Evolutionary conservation across 1,139 yeast species (phyloP).

Genomic region (Debaryomyces psychrophilus): DNA sequence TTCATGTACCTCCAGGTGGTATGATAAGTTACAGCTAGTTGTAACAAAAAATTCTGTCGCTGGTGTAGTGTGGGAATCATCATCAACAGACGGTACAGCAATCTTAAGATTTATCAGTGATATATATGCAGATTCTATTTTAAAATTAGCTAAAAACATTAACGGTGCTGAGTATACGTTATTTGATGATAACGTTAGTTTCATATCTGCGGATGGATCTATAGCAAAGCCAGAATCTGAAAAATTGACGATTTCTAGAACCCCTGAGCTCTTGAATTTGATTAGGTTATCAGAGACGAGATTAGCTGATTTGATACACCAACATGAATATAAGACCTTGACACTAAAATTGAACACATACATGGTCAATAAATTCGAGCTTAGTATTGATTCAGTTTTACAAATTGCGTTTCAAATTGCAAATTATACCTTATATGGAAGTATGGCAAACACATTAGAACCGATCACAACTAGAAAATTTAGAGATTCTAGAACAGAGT

Average conservation of each 20-base stretch:
- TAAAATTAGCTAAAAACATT: constrained; percentile 70
- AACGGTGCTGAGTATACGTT: constrained; percentile 72
- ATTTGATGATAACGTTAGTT: constrained; percentile 48
- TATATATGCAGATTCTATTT: constrained; percentile 71
- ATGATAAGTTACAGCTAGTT: constrained; percentile 71
- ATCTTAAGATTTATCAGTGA: constrained; percentile 74
- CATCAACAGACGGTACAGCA: constrained; percentile 79
- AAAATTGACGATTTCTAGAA: constrained; percentile 52
- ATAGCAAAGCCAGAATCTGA: constrained; percentile 45
- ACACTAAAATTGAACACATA: constrained; percentile 46
- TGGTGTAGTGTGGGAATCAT: constrained; percentile 74
- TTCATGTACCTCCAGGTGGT: constrained; percentile 78
- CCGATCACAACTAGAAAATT: constrained; percentile 75
- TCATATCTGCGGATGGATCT: constrained; percentile 40
- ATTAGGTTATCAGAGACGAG: constrained; percentile 77
- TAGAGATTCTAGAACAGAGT: constrained; percentile 68
- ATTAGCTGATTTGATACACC: constrained; percentile 72
- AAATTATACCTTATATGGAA: constrained; percentile 73
- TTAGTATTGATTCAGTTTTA: constrained; percentile 67
- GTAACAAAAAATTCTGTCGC: constrained; percentile 73
- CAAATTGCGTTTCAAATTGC: constrained; percentile 73
- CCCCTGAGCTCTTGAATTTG: constrained; percentile 47
- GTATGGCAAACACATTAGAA: constrained; percentile 65
- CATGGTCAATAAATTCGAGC: constrained; percentile 51
- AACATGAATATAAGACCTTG: constrained; percentile 60